These are phyloP conservation scores for Talaromyces sp. DNA, from an alignment of 2,329 filamentous ascomycete species.

Conservation along the genomic window DNA sequence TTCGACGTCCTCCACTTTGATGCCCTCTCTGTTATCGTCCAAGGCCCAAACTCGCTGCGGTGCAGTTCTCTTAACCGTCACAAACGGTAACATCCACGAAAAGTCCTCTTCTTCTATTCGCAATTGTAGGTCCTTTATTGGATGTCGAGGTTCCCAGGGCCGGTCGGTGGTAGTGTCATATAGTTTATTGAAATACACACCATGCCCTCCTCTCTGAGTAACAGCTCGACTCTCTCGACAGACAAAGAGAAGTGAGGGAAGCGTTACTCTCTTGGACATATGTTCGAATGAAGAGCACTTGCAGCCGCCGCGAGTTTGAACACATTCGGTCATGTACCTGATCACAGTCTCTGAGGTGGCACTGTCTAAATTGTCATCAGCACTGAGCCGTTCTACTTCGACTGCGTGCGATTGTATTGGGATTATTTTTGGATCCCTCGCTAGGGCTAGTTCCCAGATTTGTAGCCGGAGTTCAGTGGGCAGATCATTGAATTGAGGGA, in stretches of 20 bases:
- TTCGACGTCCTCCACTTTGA: too few species aligned
- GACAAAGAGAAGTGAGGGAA: background rate
- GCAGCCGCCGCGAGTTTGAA: background rate
- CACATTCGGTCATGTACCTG: background rate
- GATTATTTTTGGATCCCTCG: background rate
- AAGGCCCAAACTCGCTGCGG: too few species aligned
- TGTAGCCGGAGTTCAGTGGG: background rate
- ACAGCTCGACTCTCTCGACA: background rate
- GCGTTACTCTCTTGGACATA: background rate
- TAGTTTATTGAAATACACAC: background rate
- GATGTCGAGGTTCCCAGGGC: background rate
- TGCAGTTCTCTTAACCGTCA: too few species aligned
- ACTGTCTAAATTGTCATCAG: background rate
- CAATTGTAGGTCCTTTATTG: background rate
- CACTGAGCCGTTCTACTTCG: background rate
- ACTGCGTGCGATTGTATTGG: background rate
- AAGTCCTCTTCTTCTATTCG: too few species aligned
- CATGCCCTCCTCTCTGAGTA: background rate
- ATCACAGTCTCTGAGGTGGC: background rate
- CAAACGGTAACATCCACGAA: too few species aligned
- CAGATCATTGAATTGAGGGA: background rate
- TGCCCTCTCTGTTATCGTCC: background rate
- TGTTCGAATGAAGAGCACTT: background rate
- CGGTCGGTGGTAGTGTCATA: background rate
- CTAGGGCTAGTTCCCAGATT: background rate